Evolutionary conservation across 140 eudicot species (phyloP).

Genomic region (Cichorium intybus): DNA sequence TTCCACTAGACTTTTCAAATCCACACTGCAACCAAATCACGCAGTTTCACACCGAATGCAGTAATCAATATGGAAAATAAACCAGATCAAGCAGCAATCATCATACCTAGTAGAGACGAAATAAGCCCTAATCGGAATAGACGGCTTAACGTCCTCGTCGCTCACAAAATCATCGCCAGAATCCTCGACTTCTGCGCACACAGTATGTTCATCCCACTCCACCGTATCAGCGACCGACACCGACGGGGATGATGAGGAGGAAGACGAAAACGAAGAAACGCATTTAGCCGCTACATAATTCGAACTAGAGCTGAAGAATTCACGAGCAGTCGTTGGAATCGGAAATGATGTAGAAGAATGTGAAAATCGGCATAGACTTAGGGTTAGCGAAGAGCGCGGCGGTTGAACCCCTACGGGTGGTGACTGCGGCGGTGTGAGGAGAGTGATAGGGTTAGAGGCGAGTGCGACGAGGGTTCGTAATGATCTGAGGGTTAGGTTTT

Average conservation of each 20-base stretch:
- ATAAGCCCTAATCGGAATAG: constrained; percentile 85
- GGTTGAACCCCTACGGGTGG: neutral
- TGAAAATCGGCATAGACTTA: constrained; percentile 11
- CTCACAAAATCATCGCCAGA: constrained; percentile 26
- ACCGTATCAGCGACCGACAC: constrained; percentile 31
- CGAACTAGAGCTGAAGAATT: constrained; percentile 16
- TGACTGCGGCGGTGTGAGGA: constrained; percentile 24
- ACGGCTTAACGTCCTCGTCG: constrained; percentile 41
- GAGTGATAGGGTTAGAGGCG: constrained; percentile 31
- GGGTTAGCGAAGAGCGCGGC: constrained; percentile 15
- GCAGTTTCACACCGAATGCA: neutral
- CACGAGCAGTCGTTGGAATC: constrained; percentile 20
- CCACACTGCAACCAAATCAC: constrained; percentile 59
- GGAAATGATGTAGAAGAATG: constrained; percentile 17
- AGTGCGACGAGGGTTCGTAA: constrained; percentile 18
- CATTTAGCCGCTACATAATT: constrained; percentile 35
- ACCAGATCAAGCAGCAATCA: neutral
- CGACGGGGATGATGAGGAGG: constrained; percentile 15
- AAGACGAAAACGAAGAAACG: constrained; percentile 44
- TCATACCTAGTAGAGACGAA: constrained; percentile 90
- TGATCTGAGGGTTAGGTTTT: constrained; percentile 27
- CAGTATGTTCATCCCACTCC: constrained; percentile 46
- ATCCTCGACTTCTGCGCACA: constrained; percentile 32
- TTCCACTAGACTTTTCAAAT: constrained; percentile 79
- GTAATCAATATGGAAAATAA: constrained; percentile 5